Conservation (phyloP, 257 asterid species). For the Nicotiana otophora region DNA sequence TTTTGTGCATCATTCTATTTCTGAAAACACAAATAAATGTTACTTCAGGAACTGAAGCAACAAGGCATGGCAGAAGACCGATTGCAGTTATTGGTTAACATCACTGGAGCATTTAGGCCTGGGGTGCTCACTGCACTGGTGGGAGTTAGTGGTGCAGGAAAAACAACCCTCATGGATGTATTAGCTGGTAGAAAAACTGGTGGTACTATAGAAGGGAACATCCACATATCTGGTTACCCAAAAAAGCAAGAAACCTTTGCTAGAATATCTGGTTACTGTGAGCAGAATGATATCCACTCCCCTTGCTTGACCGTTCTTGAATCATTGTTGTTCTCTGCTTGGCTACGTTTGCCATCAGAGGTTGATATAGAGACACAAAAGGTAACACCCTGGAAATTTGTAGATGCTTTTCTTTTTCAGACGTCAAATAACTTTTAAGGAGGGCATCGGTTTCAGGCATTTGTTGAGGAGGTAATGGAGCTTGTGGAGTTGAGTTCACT, state of each 20-base stretch:
- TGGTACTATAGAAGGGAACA: slow-evolving; percentile 76
- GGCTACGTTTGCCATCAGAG: slow-evolving; percentile 75
- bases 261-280: slow-evolving; percentile 94
- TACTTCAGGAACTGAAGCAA: slow-evolving; percentile 81
- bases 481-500: slow-evolving; percentile 87
- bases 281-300: slow-evolving; percentile 93
- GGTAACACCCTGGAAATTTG: slow-evolving; percentile 36
- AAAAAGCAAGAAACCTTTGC: slow-evolving; percentile 94
- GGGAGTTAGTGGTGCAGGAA: slow-evolving; percentile 96
- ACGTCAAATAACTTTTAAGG: slow-evolving; percentile 19
- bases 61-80: slow-evolving; percentile 77
- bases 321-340: slow-evolving; percentile 88
- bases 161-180: slow-evolving; percentile 97
- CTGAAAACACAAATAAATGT: slow-evolving; percentile 12
- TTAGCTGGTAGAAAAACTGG: slow-evolving; percentile 96
- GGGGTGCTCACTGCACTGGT: slow-evolving; percentile 94
- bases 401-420: background rate
- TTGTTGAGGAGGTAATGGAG: slow-evolving; percentile 94
- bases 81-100: slow-evolving; percentile 64
- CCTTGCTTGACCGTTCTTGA: slow-evolving; percentile 88
- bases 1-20: slow-evolving; percentile 4
- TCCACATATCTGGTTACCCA: slow-evolving; percentile 77
- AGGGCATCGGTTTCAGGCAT: slow-evolving; percentile 51
- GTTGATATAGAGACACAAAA: slow-evolving; percentile 75
- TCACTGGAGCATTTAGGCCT: slow-evolving; percentile 89